Evolutionary conservation across 2,329 filamentous ascomycete genomes (phyloP).

Genomic region (Emmonsiellopsis sp.): DNA sequence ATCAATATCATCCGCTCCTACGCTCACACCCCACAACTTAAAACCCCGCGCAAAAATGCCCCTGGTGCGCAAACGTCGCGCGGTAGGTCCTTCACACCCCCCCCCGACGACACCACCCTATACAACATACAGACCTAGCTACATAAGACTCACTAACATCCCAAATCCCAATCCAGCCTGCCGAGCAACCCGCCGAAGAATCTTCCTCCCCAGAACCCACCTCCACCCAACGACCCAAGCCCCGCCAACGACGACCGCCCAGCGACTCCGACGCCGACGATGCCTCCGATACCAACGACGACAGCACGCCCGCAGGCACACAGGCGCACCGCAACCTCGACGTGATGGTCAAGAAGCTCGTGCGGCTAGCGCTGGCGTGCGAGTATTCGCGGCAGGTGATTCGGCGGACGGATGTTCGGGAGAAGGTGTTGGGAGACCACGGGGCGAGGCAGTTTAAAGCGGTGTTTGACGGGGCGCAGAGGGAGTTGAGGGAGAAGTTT

Average conservation of each 20-base stretch:
- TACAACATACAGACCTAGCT: neutral
- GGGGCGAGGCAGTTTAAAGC: conserved; percentile 61
- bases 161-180: neutral
- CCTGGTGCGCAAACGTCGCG: conserved; percentile 9
- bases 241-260: conserved; percentile 10
- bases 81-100: conserved; percentile 3
- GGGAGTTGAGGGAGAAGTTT: conserved; percentile 59
- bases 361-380: conserved; percentile 51
- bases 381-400: conserved; percentile 52
- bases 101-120: neutral
- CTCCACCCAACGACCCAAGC: neutral
- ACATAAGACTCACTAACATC: neutral
- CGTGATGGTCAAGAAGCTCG: conserved; percentile 50
- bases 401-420: conserved; percentile 47
- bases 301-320: conserved; percentile 4
- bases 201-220: neutral
- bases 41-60: conserved; percentile 2
- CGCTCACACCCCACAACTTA: neutral
- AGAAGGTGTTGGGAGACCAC: conserved; percentile 61
- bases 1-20: neutral
- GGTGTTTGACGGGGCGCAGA: conserved; percentile 70
- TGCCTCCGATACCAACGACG: conserved; percentile 2
- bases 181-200: neutral
- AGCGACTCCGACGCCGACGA: conserved; percentile 4
- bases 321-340: conserved; percentile 22